Evolutionary conservation across 257 asterid genomes (phyloP), one percentile per base, ranked within the genome.

Genomic region (Solanum microdontum): DNA sequence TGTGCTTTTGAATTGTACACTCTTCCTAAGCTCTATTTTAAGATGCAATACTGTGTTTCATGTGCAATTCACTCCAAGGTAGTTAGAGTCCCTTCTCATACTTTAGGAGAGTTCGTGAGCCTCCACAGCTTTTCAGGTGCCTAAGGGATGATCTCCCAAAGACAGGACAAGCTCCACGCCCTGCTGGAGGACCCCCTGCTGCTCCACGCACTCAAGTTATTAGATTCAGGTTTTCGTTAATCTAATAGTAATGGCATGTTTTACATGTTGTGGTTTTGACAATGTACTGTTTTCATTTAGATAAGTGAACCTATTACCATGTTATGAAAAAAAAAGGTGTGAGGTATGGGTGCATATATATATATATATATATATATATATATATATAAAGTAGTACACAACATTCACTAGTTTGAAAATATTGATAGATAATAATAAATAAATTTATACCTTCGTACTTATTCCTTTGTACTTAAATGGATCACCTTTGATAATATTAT

Each of bases 51-150:
- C 37, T 88, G 90, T 19, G 88, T 88, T 69, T 88, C 90, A 10
- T 88, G 90, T 82, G 90, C 90, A 34, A 88, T 88, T 68, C 90
- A 88, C 94, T 93, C 95, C 26, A 94, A 93, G 74, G 96, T 94
- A 14, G 98, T 94, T 72, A 90, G 98, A 90, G 98, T 94, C 21
- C 94, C 95, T 0, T 94, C 96, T 3, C 88, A 88, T 11, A 91
- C 91, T 51, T 95, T 26, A 92, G 98, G 93, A 93, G 95, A 88
- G 91, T 89, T 64, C 95, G 96, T 80, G 98, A 94, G 87, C 98
- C 98, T 0, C 98, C 96, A 3, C 94, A 92, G 95, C 96, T 95
- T 60, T 93, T 93, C 95, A 92, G 94, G 34, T 96, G 95, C 89
- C 98, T 96, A 88, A 93, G 95, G 94, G 96, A 94, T 88, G 97